These are phyloP conservation scores for Mucor indicus DNA, from an alignment of 371 early-diverging fungal genomes.

Conservation along the genomic window DNA sequence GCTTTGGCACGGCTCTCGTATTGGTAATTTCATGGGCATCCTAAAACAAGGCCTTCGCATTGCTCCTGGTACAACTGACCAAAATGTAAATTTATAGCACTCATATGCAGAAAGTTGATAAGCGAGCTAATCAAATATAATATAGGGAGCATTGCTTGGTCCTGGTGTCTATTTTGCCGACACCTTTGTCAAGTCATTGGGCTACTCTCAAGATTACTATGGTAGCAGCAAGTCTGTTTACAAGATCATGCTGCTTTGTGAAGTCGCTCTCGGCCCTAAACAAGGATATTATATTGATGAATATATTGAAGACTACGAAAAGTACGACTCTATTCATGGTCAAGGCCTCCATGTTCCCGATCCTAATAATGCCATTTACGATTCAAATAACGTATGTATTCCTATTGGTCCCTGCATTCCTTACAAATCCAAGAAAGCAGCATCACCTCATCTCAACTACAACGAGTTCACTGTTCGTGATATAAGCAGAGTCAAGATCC, in stretches of 20 bases:
- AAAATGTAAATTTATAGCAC: no score
- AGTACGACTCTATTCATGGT: conserved; percentile 40
- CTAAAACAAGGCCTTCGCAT: conserved; percentile 44
- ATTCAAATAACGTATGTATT: conserved; percentile 35
- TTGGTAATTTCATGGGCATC: conserved; percentile 46
- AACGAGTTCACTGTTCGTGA: conserved; percentile 64
- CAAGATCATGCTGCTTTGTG: conserved; percentile 48
- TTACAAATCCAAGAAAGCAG: background rate
- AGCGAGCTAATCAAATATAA: no score
- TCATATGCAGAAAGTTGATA: no score
- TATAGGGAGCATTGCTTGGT: conserved; percentile 46
- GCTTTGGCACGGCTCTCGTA: conserved; percentile 51
- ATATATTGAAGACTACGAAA: background rate
- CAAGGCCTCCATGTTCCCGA: conserved; percentile 43
- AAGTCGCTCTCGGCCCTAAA: conserved; percentile 54
- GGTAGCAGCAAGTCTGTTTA: conserved; percentile 15
- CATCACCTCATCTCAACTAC: conserved; percentile 21
- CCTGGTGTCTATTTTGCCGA: conserved; percentile 65
- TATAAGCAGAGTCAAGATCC: conserved; percentile 47
- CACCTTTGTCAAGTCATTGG: conserved; percentile 45
- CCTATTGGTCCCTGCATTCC: conserved; percentile 42
- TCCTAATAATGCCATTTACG: conserved; percentile 26
- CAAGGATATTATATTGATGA: conserved; percentile 1
- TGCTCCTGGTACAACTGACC: conserved; percentile 16
- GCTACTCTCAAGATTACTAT: conserved; percentile 26